phyloP scores from a whole-genome alignment of 768 basidiomycete species.

The Saitozyma podzolica region DNA sequence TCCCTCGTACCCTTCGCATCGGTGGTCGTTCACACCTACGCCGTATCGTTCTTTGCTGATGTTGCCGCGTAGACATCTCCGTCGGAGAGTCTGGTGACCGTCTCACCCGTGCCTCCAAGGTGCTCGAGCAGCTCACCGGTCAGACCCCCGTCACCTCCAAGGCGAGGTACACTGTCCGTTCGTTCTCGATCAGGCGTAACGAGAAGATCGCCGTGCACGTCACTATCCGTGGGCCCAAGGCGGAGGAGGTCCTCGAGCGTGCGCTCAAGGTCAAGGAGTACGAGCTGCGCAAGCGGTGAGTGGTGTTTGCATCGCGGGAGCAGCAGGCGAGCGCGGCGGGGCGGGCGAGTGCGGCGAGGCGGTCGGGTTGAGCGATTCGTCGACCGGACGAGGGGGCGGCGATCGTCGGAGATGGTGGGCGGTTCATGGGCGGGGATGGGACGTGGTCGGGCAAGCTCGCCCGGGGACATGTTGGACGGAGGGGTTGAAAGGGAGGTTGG shows the following conservation, averaged over 20 bases:
- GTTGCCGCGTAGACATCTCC: slow-evolving; percentile 76
- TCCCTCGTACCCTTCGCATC: not conserved
- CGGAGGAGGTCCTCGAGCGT: slow-evolving; percentile 98
- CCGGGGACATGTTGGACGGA: too few relatives aligned
- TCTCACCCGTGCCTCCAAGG: slow-evolving; percentile 97
- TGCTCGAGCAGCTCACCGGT: slow-evolving; percentile 97
- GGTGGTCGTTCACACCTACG: slow-evolving; percentile 1
- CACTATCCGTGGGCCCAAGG: slow-evolving; percentile 98
- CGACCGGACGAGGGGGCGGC: too few relatives aligned
- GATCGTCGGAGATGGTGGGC: too few relatives aligned
- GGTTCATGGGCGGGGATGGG: too few relatives aligned
- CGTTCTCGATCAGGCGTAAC: slow-evolving; percentile 99
- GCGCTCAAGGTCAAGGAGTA: slow-evolving; percentile 99
- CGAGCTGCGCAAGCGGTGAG: slow-evolving; percentile 75
- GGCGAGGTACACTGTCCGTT: slow-evolving; percentile 98
- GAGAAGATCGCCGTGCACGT: slow-evolving; percentile 99
- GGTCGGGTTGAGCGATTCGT: too few relatives aligned
- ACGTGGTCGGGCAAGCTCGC: too few relatives aligned
- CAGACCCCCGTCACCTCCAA: slow-evolving; percentile 99
- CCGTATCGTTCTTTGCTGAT: not conserved
- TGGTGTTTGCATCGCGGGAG: slow-evolving; percentile 6
- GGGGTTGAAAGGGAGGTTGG: too few relatives aligned
- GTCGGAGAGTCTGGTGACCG: slow-evolving; percentile 99
- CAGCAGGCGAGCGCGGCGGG: not conserved
- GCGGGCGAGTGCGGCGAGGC: too few relatives aligned